phyloP scores from a whole-genome alignment of 208 protist genomes.

The Crithidia expoeki region DNA sequence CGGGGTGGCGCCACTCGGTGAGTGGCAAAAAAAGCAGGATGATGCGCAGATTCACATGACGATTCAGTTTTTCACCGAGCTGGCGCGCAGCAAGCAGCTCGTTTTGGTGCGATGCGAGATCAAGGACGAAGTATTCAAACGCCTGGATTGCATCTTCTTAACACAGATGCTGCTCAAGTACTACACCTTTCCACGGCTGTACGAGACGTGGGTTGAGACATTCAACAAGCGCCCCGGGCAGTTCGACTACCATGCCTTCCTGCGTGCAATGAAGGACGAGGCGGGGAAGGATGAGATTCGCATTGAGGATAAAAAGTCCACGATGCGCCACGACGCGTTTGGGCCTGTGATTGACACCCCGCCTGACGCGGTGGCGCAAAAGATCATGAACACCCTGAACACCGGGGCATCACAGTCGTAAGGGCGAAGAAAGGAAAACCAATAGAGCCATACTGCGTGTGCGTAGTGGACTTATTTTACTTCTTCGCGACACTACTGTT shows the following conservation, averaged over 20 bases:
- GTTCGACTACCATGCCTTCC: constrained; percentile 90
- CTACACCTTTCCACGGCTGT: constrained; percentile 85
- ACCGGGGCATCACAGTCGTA: constrained; percentile 31
- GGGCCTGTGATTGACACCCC: constrained; percentile 88
- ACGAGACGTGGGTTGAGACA: constrained; percentile 88
- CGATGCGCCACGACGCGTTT: constrained; percentile 69
- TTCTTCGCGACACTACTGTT: too few relatives aligned
- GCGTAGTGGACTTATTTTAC: too few relatives aligned
- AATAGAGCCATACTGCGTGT: background rate
- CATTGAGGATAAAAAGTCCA: constrained; percentile 88
- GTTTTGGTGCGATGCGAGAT: constrained; percentile 92
- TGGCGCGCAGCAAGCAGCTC: constrained; percentile 80
- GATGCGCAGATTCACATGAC: constrained; percentile 90
- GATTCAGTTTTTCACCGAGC: constrained; percentile 93
- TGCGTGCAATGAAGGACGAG: constrained; percentile 92
- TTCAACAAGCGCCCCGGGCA: constrained; percentile 86
- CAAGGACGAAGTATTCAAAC: constrained; percentile 91
- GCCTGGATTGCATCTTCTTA: constrained; percentile 87
- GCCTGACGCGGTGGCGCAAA: constrained; percentile 67
- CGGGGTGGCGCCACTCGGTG: constrained; percentile 82
- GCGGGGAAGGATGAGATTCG: constrained; percentile 81
- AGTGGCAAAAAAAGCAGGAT: constrained; percentile 92
- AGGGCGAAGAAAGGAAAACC: constrained; percentile 2
- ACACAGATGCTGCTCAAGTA: constrained; percentile 93
- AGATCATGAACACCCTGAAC: constrained; percentile 69